Evolutionary conservation across 306 rosid species (phyloP), one percentile per base, ranked within the genome.

Genomic region (Cicer chorassanicum): DNA sequence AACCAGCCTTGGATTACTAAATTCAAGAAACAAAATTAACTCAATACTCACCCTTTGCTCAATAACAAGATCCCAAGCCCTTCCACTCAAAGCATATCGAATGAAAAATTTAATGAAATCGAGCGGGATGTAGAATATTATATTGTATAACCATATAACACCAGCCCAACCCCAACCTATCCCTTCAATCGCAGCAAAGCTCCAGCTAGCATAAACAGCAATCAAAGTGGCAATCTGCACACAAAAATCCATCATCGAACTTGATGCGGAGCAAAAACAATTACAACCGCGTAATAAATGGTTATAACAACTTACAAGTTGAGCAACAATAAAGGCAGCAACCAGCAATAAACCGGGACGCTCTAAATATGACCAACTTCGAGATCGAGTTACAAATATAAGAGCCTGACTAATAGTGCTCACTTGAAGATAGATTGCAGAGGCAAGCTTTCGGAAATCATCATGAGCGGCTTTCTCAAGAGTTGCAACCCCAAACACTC

Each of bases 141-240:
- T 71, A 87, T 94, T 94, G 78, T 91, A 94, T 4, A 94, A 87
- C 98, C 98, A 94, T 76, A 94, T 88, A 1, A 94, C 97, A 73
- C 98, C 98, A 60, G 98, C 98, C 98, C 98, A 94, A 66, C 98
- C 97, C 98, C 98, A 94, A 29, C 98, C 98, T 15, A 94, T 94
- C 73, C 98, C 98, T 85, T 94, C 91, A 73, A 94, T 94, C 9
- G 97, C 96, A 44, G 98, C 97, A 72, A 94, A 94, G 66, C 90
- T 78, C 98, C 98, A 94, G 72, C 69, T 94, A 53, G 98, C 98
- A 65, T 94, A 94, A 16, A 94, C 97, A 0, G 98, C 97, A 54
- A 94, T 91, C 85, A 94, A 84, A 60, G 98, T 94, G 70, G 98
- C 98, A 65, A 94, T 87, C 98, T 94, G 86, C 81, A 77, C 46